Base-by-base conservation (phyloP, 352 stramenopile genomes). In the Phytophthora megakarya region DNA sequence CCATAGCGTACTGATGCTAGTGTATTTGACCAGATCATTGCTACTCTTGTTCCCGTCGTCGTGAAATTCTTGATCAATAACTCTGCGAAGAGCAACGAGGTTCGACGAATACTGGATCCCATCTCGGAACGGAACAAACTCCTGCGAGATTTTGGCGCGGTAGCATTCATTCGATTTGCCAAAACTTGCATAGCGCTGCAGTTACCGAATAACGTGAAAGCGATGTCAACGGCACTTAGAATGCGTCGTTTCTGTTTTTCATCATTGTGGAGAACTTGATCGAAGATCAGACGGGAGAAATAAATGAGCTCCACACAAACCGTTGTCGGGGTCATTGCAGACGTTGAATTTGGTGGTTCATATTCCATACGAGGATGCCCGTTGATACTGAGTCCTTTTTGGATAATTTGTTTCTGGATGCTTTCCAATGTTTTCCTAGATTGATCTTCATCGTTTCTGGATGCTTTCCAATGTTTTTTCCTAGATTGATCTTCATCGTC, bases 281-380 rank as follows among this genome's bases (percentile, higher is more conserved):
- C 66, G 21, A 60, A 74, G 4, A 74, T 61, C 22, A 73, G 25
- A 13, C 65, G 48, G 3, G 60, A 52, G 39, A 70, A 12, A 74
- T 53, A 21, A 74, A 74, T 26, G 66, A 46, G 37, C 66, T 74
- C 61, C 66, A 74, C 11, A 64, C 44, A 12, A 74, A 71, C 2
- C 55, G 61, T 25, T 71, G 66, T 10, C 61, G 5, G 44, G 44
- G 21, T 13, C 26, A 44, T 57, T 15, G 59, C 53, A 18, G 28
- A 30, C 5, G 46, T 39, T 7, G 37, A 58, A 2, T 2, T 21
- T 30, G 13, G 19, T 18, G 5, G 52, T 35, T 51, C 6, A 22
- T 22, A 7, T 22, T 50, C 59, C 4, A 51, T 21, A 1, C n/a
- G 23, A 26, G 42, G 28, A 25, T 43, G 38, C 30, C 54, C 61